Percentiles rank a stretch among this genome's conserved stretches.
phyloP scores from a whole-genome alignment of 2,329 filamentous ascomycete genomes.

The Ceratocystis papillata region DNA sequence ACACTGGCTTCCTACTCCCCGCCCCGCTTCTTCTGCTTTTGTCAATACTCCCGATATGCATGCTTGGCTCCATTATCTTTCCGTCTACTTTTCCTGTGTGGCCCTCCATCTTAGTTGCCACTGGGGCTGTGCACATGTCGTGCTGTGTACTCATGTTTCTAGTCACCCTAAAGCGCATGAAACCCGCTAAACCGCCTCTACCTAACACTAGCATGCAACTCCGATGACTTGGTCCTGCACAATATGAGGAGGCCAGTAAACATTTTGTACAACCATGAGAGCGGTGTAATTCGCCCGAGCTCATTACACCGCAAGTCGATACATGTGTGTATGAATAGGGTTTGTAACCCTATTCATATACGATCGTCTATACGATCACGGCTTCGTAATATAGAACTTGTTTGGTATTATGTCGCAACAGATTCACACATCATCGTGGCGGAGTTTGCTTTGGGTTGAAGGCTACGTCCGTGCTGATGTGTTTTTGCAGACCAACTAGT shows the following conservation, averaged over 20 bases:
- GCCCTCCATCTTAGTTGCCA: not conserved
- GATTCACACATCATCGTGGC: not conserved
- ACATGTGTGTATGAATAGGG: no score
- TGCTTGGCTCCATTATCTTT: not conserved
- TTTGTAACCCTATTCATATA: rapidly evolving
- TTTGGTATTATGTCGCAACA: not conserved
- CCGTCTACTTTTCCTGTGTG: not conserved
- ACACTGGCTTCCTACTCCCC: not conserved
- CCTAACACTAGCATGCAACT: not conserved
- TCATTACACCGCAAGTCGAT: no score
- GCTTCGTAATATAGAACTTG: not conserved
- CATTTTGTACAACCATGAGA: not conserved
- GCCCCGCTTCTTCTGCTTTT: not conserved
- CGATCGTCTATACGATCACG: not conserved
- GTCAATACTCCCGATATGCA: not conserved
- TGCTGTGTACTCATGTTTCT: not conserved
- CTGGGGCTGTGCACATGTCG: constrained; percentile 7
- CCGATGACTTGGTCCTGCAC: not conserved
- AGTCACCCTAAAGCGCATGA: not conserved
- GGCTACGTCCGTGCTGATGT: not conserved
- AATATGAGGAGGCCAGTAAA: not conserved
- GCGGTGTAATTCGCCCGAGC: no score
- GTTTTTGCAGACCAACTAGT: not conserved
- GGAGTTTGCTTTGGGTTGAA: not conserved
- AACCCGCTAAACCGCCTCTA: not conserved